Percentiles rank a stretch among this genome's conserved stretches.
Evolutionary conservation across 495 filamentous ascomycete species (phyloP).

Genomic region (Aspergillus haitiensis): DNA sequence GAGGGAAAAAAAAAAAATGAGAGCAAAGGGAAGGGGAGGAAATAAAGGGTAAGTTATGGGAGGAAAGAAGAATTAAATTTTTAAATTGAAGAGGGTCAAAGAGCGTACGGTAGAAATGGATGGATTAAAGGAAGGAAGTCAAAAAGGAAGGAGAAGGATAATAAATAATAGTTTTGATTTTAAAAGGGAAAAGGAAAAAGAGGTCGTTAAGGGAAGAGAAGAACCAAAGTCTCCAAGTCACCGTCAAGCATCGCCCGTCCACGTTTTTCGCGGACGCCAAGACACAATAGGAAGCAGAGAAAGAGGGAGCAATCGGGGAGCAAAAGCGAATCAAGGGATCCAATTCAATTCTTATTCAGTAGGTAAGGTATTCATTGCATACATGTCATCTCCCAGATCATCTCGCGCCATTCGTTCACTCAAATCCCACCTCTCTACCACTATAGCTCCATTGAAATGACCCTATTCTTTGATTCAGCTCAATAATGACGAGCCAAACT

Average conservation of each 20-base stretch:
- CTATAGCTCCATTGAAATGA: not conserved
- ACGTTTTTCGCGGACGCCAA: conserved; percentile 28
- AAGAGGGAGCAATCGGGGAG: conserved; percentile 13
- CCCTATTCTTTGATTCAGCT: not conserved
- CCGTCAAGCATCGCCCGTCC: conserved; percentile 17
- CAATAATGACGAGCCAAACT: not conserved
- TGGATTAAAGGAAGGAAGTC: conserved; percentile 5
- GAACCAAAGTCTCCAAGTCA: conserved; percentile 15
- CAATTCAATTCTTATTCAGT: conserved; percentile 15
- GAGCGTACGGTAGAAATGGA: conserved; percentile 4
- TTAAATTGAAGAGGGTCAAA: conserved; percentile 11
- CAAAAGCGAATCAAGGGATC: conserved; percentile 6
- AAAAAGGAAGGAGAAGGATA: not conserved
- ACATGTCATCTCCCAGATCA: conserved; percentile 14
- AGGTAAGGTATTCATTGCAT: conserved; percentile 10
- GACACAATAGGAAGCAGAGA: conserved; percentile 21
- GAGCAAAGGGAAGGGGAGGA: not conserved
- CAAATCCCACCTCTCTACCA: not conserved
- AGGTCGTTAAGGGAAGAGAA: conserved; percentile 16
- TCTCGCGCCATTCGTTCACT: not conserved
- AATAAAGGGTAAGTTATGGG: not conserved
- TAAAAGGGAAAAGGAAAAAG: conserved; percentile 5
- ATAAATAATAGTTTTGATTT: not conserved
- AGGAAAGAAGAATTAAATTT: conserved; percentile 4
- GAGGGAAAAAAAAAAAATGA: conserved; percentile 2